Evolutionary conservation across 148 eudicot genomes (phyloP).

Genomic region (Rhododendron henanense): DNA sequence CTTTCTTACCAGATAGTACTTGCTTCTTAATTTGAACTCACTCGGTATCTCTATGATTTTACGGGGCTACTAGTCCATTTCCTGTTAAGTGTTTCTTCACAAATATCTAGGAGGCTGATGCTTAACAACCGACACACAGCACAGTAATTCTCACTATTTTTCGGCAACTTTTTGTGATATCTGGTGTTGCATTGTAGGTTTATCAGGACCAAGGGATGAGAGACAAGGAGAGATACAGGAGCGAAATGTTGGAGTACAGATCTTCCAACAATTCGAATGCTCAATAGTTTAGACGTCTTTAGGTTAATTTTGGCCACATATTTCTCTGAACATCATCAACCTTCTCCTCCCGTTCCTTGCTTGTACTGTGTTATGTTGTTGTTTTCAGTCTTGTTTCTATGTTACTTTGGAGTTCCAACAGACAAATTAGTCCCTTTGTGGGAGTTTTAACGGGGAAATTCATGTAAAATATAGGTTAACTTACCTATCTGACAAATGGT

Average conservation of each 20-base stretch:
- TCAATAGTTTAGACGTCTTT: neutral
- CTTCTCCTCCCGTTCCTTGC: neutral
- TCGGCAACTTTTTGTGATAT: neutral
- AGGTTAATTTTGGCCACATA: neutral
- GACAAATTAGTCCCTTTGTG: neutral
- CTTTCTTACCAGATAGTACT: neutral
- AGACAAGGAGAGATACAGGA: conserved; percentile 49
- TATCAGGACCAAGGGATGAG: conserved; percentile 47
- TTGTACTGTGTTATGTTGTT: neutral
- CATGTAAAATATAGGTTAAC: neutral
- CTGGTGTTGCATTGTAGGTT: conserved; percentile 39
- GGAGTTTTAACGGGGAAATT: neutral
- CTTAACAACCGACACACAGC: neutral
- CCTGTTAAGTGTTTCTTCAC: neutral
- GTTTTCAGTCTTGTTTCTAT: neutral
- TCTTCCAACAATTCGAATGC: conserved; percentile 22
- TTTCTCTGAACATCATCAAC: neutral
- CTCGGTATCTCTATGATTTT: neutral
- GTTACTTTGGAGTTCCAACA: neutral
- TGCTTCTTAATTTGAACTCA: neutral
- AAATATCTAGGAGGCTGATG: neutral
- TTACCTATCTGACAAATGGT: neutral
- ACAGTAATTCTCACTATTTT: neutral
- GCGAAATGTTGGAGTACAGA: conserved; percentile 39
- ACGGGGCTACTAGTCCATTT: neutral